Percentiles rank a stretch among this genome's conserved stretches.
These are phyloP conservation scores for Fomes fomentarius DNA, from an alignment of 1,284 basidiomycete genomes.

Conservation along the genomic window DNA sequence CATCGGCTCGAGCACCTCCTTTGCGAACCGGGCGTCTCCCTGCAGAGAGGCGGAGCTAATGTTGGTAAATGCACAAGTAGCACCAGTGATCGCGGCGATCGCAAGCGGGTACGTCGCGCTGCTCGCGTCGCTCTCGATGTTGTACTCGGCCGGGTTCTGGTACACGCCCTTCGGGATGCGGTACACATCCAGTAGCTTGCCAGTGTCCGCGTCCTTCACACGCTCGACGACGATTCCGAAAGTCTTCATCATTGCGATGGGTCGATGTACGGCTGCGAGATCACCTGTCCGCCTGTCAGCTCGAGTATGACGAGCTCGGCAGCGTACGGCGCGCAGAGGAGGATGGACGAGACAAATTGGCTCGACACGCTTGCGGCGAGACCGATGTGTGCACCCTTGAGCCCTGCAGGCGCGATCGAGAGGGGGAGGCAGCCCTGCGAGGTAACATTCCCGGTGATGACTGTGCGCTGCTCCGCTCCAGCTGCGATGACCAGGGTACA, in stretches of 20 bases:
- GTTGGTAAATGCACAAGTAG: constrained; percentile 89
- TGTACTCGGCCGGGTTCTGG: too few species aligned
- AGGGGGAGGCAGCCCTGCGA: too few species aligned
- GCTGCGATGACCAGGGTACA: too few species aligned
- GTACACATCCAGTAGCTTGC: too few species aligned
- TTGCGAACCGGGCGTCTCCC: constrained; percentile 95
- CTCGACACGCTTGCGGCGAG: constrained; percentile 95
- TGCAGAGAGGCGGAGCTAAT: constrained; percentile 93
- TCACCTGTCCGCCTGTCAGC: constrained; percentile 91
- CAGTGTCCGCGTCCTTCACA: too few species aligned
- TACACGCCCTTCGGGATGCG: too few species aligned
- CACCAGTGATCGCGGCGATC: constrained; percentile 97
- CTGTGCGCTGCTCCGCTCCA: too few species aligned
- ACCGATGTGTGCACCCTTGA: constrained; percentile 85
- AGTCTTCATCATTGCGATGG: constrained; percentile 96
- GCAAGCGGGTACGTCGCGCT: too few species aligned
- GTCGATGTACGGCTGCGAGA: constrained; percentile 99
- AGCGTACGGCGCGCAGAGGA: too few species aligned
- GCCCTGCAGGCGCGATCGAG: constrained; percentile 86
- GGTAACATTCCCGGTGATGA: too few species aligned
- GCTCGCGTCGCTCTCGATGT: too few species aligned
- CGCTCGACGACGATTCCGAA: constrained; percentile 89
- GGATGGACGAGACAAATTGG: constrained; percentile 97
- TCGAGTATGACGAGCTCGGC: constrained; percentile 82
- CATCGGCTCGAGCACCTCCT: too few species aligned